Percentiles rank a stretch among this genome's conserved stretches.
These are phyloP conservation scores for Neurospora tetraspora DNA, from an alignment of 495 filamentous ascomycete genomes.

Conservation along the genomic window DNA sequence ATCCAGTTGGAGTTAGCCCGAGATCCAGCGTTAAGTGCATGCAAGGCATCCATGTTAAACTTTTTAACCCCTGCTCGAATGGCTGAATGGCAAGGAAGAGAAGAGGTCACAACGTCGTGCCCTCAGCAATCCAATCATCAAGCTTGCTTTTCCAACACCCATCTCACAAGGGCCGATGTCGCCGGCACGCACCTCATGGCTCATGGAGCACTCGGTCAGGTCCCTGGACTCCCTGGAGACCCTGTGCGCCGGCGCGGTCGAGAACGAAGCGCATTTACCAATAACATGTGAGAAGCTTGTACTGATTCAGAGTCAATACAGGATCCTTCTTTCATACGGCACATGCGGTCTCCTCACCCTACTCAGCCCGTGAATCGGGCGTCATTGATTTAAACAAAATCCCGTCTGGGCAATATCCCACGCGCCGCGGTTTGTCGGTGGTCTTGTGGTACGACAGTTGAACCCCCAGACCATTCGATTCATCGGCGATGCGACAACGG, in stretches of 20 bases:
- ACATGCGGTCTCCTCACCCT: neutral
- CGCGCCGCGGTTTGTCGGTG: neutral
- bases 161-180: conserved; percentile 21
- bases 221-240: neutral
- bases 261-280: neutral
- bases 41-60: conserved; percentile 16
- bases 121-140: conserved; percentile 17
- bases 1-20: conserved; percentile 11
- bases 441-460: neutral
- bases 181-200: conserved; percentile 6
- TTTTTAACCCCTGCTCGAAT: conserved; percentile 12
- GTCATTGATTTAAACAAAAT: neutral
- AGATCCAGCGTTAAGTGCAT: conserved; percentile 29
- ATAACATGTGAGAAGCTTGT: neutral
- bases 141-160: conserved; percentile 20
- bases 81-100: neutral
- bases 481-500: neutral
- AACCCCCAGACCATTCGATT: neutral
- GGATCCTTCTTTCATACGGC: neutral
- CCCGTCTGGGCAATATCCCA: neutral
- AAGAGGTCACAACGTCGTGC: conserved; percentile 9
- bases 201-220: neutral
- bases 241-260: neutral
- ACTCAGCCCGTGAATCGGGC: neutral
- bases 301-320: neutral